These are phyloP conservation scores for Neurospora terricola DNA, from an alignment of 495 filamentous ascomycete species.

Conservation along the genomic window DNA sequence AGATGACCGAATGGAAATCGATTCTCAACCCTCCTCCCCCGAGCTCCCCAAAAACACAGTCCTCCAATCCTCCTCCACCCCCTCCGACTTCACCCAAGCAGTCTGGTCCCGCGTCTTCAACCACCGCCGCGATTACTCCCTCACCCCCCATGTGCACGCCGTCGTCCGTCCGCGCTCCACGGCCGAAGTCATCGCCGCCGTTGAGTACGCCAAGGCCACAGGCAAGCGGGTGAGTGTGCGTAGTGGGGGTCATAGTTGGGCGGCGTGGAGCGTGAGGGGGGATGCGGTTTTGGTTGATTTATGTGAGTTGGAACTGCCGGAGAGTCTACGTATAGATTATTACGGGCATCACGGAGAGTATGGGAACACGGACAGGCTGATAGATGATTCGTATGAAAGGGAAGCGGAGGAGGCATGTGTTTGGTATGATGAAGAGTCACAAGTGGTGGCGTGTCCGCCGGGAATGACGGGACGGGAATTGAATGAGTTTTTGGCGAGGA, in stretches of 20 bases:
- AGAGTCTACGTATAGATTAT: neutral
- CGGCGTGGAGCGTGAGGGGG: constrained; percentile 41
- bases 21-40: neutral
- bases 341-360: neutral
- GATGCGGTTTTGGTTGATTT: constrained; percentile 43
- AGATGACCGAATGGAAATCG: neutral
- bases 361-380: neutral
- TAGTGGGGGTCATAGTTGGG: constrained; percentile 46
- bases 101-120: constrained; percentile 24
- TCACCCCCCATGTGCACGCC: constrained; percentile 29
- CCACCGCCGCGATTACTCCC: constrained; percentile 19
- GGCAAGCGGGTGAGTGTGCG: constrained; percentile 37
- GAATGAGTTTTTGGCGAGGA: constrained; percentile 25
- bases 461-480: constrained; percentile 35
- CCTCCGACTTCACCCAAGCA: neutral
- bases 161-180: constrained; percentile 31
- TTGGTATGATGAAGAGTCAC: constrained; percentile 24
- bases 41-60: neutral
- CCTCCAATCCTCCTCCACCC: neutral
- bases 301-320: constrained; percentile 16
- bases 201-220: constrained; percentile 32
- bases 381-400: neutral
- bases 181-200: constrained; percentile 33
- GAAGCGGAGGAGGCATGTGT: constrained; percentile 9
- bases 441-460: constrained; percentile 30